Percentiles rank a stretch among this genome's conserved stretches.
These are phyloP conservation scores for Physocladia obscura DNA, from an alignment of 192 early-diverging fungal species.

Conservation along the genomic window DNA sequence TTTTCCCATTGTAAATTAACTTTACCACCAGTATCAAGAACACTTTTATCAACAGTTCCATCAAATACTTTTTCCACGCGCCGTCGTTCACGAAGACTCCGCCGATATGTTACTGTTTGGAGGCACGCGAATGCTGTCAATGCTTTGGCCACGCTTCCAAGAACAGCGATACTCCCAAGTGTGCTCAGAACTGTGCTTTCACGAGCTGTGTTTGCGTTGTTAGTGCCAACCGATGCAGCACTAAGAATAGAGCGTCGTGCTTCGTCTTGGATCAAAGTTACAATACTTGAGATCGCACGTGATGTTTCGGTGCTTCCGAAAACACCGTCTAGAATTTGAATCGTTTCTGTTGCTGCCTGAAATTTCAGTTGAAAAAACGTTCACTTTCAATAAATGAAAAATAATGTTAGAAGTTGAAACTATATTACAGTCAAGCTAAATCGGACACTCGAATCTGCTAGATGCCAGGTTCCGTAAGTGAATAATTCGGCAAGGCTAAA, in stretches of 20 bases:
- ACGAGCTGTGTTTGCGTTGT: background rate
- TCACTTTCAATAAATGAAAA: background rate
- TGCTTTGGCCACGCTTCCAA: constrained; percentile 76
- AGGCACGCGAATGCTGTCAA: constrained; percentile 81
- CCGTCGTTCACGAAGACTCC: constrained; percentile 45
- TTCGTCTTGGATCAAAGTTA: constrained; percentile 76
- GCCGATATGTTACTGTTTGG: constrained; percentile 75
- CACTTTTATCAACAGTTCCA: constrained; percentile 46
- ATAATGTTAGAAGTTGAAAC: constrained; percentile 4
- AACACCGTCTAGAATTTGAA: constrained; percentile 87
- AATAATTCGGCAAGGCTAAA: constrained; percentile 78
- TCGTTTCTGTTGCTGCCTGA: constrained; percentile 82
- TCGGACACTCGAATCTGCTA: constrained; percentile 71
- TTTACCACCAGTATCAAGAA: constrained; percentile 14
- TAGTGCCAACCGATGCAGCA: background rate
- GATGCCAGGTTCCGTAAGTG: constrained; percentile 73
- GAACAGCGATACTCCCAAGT: constrained; percentile 64
- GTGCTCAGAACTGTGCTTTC: constrained; percentile 51
- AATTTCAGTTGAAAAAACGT: background rate
- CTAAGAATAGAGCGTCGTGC: constrained; percentile 28
- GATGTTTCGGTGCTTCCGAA: constrained; percentile 96
- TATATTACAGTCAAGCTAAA: constrained; percentile 43
- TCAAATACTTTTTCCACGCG: constrained; percentile 57
- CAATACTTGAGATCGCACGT: constrained; percentile 76
- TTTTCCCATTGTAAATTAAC: constrained; percentile 2